A percentile compares a stretch with the other conserved stretches of the same genome.
Evolutionary conservation across 2,329 filamentous ascomycete genomes (phyloP).

Genomic region (Aspergillus texensis): DNA sequence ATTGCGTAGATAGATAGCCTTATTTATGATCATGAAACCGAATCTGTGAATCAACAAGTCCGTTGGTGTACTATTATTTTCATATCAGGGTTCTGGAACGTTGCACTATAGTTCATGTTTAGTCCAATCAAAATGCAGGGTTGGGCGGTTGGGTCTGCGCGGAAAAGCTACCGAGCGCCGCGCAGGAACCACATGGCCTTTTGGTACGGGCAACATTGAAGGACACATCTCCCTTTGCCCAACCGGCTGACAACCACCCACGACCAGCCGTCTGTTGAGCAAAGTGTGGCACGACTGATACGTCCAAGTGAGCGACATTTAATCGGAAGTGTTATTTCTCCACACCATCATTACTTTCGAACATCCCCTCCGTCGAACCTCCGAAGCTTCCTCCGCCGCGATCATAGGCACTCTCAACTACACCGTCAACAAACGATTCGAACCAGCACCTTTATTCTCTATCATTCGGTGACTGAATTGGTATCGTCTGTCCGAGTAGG

Average conservation of each 20-base stretch:
- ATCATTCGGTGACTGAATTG: neutral
- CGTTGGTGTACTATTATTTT: neutral
- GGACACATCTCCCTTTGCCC: conserved; percentile 10
- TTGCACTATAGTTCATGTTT: neutral
- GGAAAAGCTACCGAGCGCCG: conserved; percentile 2
- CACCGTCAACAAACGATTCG: neutral
- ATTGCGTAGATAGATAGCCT: neutral
- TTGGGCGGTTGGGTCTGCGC: neutral
- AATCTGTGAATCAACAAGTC: neutral
- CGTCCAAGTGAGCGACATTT: neutral
- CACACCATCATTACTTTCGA: neutral
- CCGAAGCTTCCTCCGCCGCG: conserved; percentile 10
- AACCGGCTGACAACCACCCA: neutral
- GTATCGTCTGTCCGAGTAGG: neutral
- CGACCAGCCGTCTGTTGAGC: neutral
- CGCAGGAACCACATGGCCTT: conserved; percentile 18
- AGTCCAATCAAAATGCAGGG: neutral
- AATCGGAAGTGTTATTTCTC: neutral
- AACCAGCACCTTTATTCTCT: too few relatives aligned
- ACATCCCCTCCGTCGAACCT: conserved; percentile 8
- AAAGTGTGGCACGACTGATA: neutral
- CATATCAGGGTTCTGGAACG: neutral
- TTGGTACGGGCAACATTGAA: conserved; percentile 5
- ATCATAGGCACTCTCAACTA: neutral
- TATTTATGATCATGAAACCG: neutral